A percentile compares a stretch with the other conserved stretches of the same genome.
Evolutionary conservation across 495 filamentous ascomycete genomes (phyloP).

Genomic region (Penicillium parvum): DNA sequence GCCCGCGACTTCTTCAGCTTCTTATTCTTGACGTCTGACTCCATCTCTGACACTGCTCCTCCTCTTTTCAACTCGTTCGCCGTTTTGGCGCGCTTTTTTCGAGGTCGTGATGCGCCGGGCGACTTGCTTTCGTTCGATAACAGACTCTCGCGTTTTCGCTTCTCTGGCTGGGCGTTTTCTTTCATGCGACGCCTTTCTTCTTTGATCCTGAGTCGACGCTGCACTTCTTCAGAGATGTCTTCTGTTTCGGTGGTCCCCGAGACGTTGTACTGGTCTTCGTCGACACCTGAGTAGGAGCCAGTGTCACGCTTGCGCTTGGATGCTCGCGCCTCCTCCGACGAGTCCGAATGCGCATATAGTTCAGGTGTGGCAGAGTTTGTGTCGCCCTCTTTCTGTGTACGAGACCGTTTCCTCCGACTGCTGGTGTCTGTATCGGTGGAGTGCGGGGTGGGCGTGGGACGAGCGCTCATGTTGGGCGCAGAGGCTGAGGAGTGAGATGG

Average conservation of each 20-base stretch:
- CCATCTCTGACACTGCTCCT: neutral
- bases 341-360: constrained; percentile 3
- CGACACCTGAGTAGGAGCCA: constrained; percentile 8
- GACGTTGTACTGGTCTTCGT: constrained; percentile 17
- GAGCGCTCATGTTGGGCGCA: neutral
- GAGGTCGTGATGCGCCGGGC: neutral
- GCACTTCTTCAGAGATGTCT: constrained; percentile 45
- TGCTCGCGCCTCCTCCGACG: constrained; percentile 1
- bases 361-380: neutral
- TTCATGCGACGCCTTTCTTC: constrained; percentile 33
- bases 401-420: constrained; percentile 11
- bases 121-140: constrained; percentile 30
- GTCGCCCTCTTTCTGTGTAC: constrained; percentile 8
- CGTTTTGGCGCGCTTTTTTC: constrained; percentile 25
- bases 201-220: constrained; percentile 36
- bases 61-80: constrained; percentile 5
- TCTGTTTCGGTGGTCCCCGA: constrained; percentile 33
- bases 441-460: constrained; percentile 2
- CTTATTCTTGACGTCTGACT: constrained; percentile 1
- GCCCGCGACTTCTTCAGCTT: neutral
- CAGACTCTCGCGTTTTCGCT: constrained; percentile 37
- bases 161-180: constrained; percentile 27
- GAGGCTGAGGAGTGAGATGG: constrained; percentile 1
- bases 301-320: constrained; percentile 24
- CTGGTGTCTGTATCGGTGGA: constrained; percentile 7